Conservation (phyloP, 805 yeast genomes). For the Candida pseudofarinosa region DNA sequence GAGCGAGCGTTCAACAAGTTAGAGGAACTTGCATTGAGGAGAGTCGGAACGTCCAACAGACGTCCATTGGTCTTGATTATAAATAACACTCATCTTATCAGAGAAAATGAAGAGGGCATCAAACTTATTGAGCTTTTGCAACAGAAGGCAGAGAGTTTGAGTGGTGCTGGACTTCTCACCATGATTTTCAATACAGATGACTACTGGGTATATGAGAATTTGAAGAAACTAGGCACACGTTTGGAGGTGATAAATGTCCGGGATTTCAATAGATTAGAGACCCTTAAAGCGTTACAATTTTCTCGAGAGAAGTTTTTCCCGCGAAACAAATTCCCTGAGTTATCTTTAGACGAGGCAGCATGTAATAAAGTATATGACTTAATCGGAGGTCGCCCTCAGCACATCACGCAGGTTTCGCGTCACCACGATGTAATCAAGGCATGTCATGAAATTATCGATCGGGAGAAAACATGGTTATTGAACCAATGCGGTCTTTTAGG, state of each 20-base stretch:
- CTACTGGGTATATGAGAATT: constrained; percentile 80
- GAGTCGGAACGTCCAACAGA: constrained; percentile 34
- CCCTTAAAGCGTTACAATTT: constrained; percentile 50
- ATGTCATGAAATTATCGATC: constrained; percentile 66
- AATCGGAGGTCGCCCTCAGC: constrained; percentile 84
- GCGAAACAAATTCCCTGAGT: constrained; percentile 29
- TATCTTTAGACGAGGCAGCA: constrained; percentile 27
- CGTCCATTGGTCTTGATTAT: constrained; percentile 67
- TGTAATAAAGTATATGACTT: constrained; percentile 60
- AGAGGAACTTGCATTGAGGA: constrained; percentile 62
- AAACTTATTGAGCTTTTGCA: constrained; percentile 71
- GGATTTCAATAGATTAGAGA: constrained; percentile 54
- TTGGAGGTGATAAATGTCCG: constrained; percentile 67
- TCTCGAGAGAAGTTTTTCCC: constrained; percentile 44
- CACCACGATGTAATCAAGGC: constrained; percentile 55
- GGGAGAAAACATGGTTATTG: constrained; percentile 81
- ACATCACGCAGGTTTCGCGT: constrained; percentile 64
- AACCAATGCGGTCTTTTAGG: constrained; percentile 81
- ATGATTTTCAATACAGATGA: constrained; percentile 78
- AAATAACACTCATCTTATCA: constrained; percentile 70
- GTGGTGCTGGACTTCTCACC: constrained; percentile 69
- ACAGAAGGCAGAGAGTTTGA: constrained; percentile 75
- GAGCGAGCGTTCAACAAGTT: constrained; percentile 76
- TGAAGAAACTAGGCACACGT: constrained; percentile 68
- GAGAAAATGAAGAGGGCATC: constrained; percentile 69